Evolutionary conservation across 2,329 filamentous ascomycete species (phyloP).

Genomic region (Cytospora paraplurivora): DNA sequence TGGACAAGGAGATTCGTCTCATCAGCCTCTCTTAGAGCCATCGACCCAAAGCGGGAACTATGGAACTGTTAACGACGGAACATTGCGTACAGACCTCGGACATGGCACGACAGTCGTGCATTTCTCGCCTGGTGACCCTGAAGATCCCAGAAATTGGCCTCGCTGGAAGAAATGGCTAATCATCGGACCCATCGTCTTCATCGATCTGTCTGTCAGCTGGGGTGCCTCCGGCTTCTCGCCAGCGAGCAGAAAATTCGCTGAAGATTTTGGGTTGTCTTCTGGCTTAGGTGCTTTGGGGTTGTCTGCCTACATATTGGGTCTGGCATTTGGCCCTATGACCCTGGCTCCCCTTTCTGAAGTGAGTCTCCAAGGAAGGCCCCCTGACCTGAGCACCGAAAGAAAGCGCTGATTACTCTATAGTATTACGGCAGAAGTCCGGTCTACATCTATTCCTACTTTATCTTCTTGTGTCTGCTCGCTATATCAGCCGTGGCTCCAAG

Average conservation of each 20-base stretch:
- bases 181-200: conserved; percentile 36
- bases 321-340: conserved; percentile 43
- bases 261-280: conserved; percentile 43
- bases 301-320: conserved; percentile 48
- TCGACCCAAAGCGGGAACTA: conserved; percentile 1
- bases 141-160: conserved; percentile 39
- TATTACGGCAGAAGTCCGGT: conserved; percentile 47
- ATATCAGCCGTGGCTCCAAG: conserved; percentile 46
- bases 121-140: conserved; percentile 31
- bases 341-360: conserved; percentile 37
- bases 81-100: neutral
- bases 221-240: conserved; percentile 52
- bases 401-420: conserved; percentile 29
- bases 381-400: neutral
- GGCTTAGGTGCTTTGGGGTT: conserved; percentile 47
- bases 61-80: neutral
- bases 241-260: conserved; percentile 43
- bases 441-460: conserved; percentile 45
- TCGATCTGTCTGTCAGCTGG: conserved; percentile 43
- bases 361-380: neutral
- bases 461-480: conserved; percentile 46
- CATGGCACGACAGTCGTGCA: conserved; percentile 20
- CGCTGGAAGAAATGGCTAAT: conserved; percentile 40
- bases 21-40: conserved; percentile 18
- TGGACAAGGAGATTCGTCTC: neutral